Conservation (phyloP, 768 basidiomycete genomes). For the Mycena belliarum region DNA sequence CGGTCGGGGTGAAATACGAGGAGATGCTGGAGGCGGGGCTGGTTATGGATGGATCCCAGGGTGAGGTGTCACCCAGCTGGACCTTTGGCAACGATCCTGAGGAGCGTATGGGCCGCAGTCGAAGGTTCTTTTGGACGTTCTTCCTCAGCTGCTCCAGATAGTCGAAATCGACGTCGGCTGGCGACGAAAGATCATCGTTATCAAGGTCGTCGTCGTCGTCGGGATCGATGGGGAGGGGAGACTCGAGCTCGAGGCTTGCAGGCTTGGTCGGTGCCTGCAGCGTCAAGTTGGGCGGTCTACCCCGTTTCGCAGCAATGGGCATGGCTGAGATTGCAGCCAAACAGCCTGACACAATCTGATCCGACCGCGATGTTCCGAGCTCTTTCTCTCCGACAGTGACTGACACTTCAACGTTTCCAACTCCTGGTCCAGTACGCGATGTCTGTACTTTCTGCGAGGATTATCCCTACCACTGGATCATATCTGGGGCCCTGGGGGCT, state of each 20-base stretch:
- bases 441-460: no score
- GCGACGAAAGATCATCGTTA: no score
- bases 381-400: no score
- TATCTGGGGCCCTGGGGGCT: no score
- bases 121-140: constrained; percentile 75
- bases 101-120: constrained; percentile 74
- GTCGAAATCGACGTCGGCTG: no score
- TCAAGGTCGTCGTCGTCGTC: constrained; percentile 23
- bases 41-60: constrained; percentile 21
- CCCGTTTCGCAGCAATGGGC: constrained; percentile 35
- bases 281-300: constrained; percentile 55
- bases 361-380: no score
- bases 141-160: constrained; percentile 70
- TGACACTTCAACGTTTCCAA: no score
- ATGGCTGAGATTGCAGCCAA: constrained; percentile 2
- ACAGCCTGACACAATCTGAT: no score
- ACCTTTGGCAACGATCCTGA: constrained; percentile 52
- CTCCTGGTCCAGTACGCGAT: no score
- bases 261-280: constrained; percentile 34
- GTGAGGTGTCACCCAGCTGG: constrained; percentile 24
- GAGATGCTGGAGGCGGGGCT: constrained; percentile 21
- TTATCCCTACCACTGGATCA: no score
- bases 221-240: constrained; percentile 37
- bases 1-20: constrained; percentile 18
- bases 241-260: constrained; percentile 36